Evolutionary conservation across 192 early-diverging fungal genomes (phyloP).

Genomic region (Coemansia sp.): DNA sequence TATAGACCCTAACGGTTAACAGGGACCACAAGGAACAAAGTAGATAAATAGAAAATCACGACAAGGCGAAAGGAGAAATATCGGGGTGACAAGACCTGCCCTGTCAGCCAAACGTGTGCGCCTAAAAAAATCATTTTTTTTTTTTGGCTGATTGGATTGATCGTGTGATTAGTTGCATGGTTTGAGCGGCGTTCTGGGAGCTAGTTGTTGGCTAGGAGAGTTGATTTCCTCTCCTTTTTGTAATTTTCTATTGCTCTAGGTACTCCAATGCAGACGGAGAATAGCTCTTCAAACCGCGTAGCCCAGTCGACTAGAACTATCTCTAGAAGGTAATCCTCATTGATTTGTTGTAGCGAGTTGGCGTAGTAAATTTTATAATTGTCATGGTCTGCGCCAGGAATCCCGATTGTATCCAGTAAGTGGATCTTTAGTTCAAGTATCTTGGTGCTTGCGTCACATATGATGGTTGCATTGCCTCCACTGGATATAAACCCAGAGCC

Average conservation of each 20-base stretch:
- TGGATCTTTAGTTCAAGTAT: neutral
- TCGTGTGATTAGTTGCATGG: neutral
- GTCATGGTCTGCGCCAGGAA: neutral
- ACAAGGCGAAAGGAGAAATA: neutral
- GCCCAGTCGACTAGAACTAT: neutral
- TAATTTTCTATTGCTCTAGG: neutral
- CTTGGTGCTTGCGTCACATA: neutral
- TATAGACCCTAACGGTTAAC: neutral
- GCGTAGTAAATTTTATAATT: neutral
- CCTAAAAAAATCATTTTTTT: neutral
- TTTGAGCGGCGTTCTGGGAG: no score
- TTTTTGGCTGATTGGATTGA: neutral
- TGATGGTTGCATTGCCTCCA: neutral
- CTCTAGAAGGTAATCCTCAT: neutral
- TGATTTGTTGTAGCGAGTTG: neutral
- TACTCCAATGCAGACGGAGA: neutral
- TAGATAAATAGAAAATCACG: neutral
- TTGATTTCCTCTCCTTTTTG: neutral
- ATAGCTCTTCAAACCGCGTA: neutral
- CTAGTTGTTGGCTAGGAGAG: no score
- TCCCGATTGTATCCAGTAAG: neutral
- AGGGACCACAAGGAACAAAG: constrained; percentile 1
- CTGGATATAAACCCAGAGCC: neutral
- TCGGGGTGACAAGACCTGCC: no score
- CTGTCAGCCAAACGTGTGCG: neutral